Evolutionary conservation across 1,284 basidiomycete species (phyloP).

Genomic region (Veloboletus limbatus): DNA sequence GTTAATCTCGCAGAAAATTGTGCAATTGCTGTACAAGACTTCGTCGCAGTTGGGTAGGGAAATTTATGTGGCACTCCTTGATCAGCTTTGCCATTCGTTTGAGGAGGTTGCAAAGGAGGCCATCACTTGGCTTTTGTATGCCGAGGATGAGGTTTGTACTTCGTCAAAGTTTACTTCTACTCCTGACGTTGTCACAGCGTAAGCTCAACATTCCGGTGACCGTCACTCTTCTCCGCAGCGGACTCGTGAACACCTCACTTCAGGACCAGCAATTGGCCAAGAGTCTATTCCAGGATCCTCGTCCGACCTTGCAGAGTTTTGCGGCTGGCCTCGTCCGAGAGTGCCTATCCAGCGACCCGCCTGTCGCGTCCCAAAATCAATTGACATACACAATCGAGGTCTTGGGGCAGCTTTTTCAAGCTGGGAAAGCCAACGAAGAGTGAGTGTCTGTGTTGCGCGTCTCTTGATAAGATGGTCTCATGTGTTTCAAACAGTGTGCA

Average conservation of each 20-base stretch:
- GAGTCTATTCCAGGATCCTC: constrained; percentile 77
- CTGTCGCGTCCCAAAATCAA: constrained; percentile 76
- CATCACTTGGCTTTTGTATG: constrained; percentile 94
- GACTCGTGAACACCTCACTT: constrained; percentile 75
- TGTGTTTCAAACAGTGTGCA: constrained; percentile 42
- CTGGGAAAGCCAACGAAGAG: constrained; percentile 80
- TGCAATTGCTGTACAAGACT: constrained; percentile 86
- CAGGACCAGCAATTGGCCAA: constrained; percentile 94
- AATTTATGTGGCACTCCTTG: constrained; percentile 86
- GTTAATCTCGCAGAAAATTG: constrained; percentile 92
- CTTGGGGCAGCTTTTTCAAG: constrained; percentile 68
- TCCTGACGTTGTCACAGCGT: constrained; percentile 49
- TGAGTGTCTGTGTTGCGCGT: constrained; percentile 39
- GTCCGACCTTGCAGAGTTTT: constrained; percentile 79
- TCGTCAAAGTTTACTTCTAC: constrained; percentile 3
- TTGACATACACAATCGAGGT: constrained; percentile 84
- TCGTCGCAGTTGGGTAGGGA: constrained; percentile 81
- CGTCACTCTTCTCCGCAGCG: constrained; percentile 80
- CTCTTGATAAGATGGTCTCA: constrained; percentile 10
- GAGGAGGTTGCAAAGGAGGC: constrained; percentile 96
- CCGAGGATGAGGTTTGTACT: constrained; percentile 85
- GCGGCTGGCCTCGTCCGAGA: constrained; percentile 84
- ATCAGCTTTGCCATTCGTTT: constrained; percentile 86
- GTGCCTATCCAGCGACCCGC: constrained; percentile 77
- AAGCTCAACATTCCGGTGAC: constrained; percentile 97